A percentile compares a stretch with the other conserved stretches of the same genome.
These are phyloP conservation scores for Claviceps digitariae DNA, from an alignment of 2,329 filamentous ascomycete genomes.

Conservation along the genomic window DNA sequence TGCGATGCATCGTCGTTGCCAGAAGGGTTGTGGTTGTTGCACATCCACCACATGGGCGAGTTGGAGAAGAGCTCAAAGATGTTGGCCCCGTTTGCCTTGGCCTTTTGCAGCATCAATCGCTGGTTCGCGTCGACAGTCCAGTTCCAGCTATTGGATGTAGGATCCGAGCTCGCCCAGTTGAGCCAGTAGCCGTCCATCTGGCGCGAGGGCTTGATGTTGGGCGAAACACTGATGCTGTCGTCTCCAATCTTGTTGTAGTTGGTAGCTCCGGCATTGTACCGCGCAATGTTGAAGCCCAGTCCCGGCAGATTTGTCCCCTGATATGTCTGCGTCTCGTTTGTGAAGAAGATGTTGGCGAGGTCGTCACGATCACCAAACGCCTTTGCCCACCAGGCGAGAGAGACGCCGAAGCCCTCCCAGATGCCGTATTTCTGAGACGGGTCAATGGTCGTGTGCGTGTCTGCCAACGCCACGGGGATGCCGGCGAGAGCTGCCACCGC, in stretches of 20 bases:
- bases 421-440: slow-evolving; percentile 20
- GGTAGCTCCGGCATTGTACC: slow-evolving; percentile 29
- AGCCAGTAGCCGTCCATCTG: slow-evolving; percentile 28
- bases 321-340: slow-evolving; percentile 16
- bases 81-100: slow-evolving; percentile 21
- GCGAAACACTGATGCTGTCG: slow-evolving; percentile 21
- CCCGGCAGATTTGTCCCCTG: slow-evolving; percentile 21
- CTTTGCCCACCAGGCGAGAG: slow-evolving; percentile 30
- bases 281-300: slow-evolving; percentile 27
- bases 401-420: slow-evolving; percentile 31
- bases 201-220: slow-evolving; percentile 23
- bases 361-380: slow-evolving; percentile 27
- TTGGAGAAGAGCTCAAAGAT: slow-evolving; percentile 32
- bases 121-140: slow-evolving; percentile 28
- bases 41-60: slow-evolving; percentile 33
- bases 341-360: slow-evolving; percentile 28
- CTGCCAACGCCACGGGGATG: background rate
- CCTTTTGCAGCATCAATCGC: slow-evolving; percentile 24
- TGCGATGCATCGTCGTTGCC: slow-evolving; percentile 18
- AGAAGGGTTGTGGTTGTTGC: slow-evolving; percentile 27
- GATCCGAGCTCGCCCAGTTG: slow-evolving; percentile 21
- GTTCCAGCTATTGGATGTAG: slow-evolving; percentile 23
- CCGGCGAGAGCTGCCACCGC: background rate
- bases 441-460: background rate
- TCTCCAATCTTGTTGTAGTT: slow-evolving; percentile 21